phyloP scores from a whole-genome alignment of 805 yeast genomes.

The Saturnispora gosingensis region DNA sequence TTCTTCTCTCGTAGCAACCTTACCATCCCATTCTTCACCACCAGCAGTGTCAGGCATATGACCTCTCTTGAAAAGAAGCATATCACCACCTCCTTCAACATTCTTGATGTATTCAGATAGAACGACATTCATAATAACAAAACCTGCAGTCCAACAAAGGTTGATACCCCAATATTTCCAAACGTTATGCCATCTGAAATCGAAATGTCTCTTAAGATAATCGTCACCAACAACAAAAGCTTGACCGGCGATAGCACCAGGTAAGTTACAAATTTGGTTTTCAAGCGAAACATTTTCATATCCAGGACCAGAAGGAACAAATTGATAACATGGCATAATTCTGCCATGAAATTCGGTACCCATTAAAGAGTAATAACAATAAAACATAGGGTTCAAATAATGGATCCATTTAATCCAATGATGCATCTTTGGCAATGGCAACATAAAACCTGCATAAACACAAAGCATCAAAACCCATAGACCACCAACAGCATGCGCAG shows the following conservation, averaged over 20 bases:
- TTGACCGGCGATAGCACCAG: constrained; percentile 35
- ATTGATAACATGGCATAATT: constrained; percentile 39
- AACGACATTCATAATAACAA: constrained; percentile 26
- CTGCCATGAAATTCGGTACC: constrained; percentile 48
- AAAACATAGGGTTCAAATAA: constrained; percentile 38
- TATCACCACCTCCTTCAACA: constrained; percentile 27
- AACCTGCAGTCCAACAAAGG: constrained; percentile 38
- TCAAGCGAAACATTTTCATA: constrained; percentile 34
- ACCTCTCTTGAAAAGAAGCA: constrained; percentile 37
- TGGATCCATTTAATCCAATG: constrained; percentile 54
- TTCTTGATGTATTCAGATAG: constrained; percentile 28
- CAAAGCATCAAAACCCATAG: constrained; percentile 46
- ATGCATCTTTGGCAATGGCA: constrained; percentile 35
- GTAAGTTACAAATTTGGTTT: constrained; percentile 39
- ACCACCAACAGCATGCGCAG: constrained; percentile 50
- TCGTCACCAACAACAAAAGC: constrained; percentile 27
- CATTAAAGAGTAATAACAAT: constrained; percentile 44
- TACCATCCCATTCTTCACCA: constrained; percentile 37
- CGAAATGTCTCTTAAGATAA: constrained; percentile 28
- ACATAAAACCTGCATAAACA: constrained; percentile 46
- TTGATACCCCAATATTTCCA: constrained; percentile 42
- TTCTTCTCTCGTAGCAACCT: constrained; percentile 24
- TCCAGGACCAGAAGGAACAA: constrained; percentile 47
- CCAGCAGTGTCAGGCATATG: constrained; percentile 20
- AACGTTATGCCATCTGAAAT: constrained; percentile 32